Percentiles rank a stretch among this genome's conserved stretches.
phyloP scores from a whole-genome alignment of 2,329 filamentous ascomycete genomes.

The Cladosporium sp. region DNA sequence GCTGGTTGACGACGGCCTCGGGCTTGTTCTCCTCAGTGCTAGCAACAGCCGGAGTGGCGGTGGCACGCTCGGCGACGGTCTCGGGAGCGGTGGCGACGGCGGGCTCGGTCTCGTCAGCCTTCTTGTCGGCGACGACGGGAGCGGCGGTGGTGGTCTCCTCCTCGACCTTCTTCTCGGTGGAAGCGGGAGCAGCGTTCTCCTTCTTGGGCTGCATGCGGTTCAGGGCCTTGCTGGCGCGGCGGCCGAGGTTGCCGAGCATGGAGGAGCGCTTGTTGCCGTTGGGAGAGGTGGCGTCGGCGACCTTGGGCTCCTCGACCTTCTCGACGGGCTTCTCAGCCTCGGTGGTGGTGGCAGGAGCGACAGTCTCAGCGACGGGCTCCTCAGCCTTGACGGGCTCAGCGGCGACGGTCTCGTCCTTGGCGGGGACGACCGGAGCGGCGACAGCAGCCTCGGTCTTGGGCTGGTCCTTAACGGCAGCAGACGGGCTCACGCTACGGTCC shows the following conservation, averaged over 20 bases:
- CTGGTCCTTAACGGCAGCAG: slow-evolving; percentile 31
- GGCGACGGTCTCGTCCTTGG: slow-evolving; percentile 17
- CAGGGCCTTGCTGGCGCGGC: slow-evolving; percentile 30
- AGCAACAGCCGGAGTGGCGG: slow-evolving; percentile 10
- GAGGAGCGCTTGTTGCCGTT: slow-evolving; percentile 27
- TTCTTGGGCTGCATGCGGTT: slow-evolving; percentile 29
- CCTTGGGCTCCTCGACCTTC: slow-evolving; percentile 11
- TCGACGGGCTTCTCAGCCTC: slow-evolving; percentile 13
- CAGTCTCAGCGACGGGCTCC: slow-evolving; percentile 17
- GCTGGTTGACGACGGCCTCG: slow-evolving; percentile 7
- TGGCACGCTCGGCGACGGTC: slow-evolving; percentile 13
- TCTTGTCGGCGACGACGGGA: slow-evolving; percentile 12
- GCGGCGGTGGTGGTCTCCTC: slow-evolving; percentile 12
- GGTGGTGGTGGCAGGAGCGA: slow-evolving; percentile 17
- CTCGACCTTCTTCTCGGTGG: slow-evolving; percentile 18
- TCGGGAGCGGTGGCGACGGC: slow-evolving; percentile 20
- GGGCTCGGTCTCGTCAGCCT: slow-evolving; percentile 19
- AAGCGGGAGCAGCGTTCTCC: slow-evolving; percentile 19
- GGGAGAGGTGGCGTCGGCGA: slow-evolving; percentile 19
- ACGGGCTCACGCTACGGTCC: slow-evolving; percentile 32
- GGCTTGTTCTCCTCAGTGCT: slow-evolving; percentile 13
- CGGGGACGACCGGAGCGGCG: slow-evolving; percentile 22
- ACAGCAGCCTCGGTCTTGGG: slow-evolving; percentile 25
- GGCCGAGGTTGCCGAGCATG: slow-evolving; percentile 28
- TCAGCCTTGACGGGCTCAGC: slow-evolving; percentile 28